These are phyloP conservation scores for Pythium folliculosum DNA, from an alignment of 352 stramenopile species.

Conservation along the genomic window DNA sequence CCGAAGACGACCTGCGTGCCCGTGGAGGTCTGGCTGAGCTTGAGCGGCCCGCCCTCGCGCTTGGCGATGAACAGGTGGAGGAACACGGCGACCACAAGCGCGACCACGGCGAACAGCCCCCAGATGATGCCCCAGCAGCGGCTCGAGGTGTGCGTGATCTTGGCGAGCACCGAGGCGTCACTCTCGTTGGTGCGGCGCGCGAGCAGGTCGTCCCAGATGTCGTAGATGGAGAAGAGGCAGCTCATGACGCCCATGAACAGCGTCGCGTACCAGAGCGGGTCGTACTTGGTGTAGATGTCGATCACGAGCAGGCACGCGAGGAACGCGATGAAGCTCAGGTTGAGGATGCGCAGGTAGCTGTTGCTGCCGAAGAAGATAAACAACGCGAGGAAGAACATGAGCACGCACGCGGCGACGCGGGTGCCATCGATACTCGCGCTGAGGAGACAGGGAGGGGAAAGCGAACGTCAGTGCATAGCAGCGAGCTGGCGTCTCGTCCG, in stretches of 20 bases:
- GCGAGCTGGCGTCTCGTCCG: too few species aligned
- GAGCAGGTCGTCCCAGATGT: conserved; percentile 92
- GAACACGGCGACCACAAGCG: conserved; percentile 79
- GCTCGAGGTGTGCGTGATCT: conserved; percentile 90
- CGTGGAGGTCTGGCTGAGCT: conserved; percentile 49
- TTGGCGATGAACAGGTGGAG: conserved; percentile 82
- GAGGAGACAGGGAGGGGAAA: background rate
- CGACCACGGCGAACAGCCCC: conserved; percentile 73
- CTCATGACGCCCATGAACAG: conserved; percentile 91
- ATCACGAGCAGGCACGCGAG: conserved; percentile 74
- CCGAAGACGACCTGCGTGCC: conserved; percentile 50
- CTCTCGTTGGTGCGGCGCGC: conserved; percentile 86
- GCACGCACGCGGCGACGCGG: conserved; percentile 70
- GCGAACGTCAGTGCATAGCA: background rate
- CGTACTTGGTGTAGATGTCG: conserved; percentile 61
- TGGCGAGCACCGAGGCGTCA: conserved; percentile 86
- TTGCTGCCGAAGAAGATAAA: conserved; percentile 91
- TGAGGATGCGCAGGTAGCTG: conserved; percentile 80
- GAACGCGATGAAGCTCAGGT: conserved; percentile 81
- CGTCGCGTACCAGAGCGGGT: conserved; percentile 81
- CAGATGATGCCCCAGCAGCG: conserved; percentile 91
- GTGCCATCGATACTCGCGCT: background rate
- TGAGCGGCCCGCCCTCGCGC: conserved; percentile 39
- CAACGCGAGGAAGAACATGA: conserved; percentile 88
- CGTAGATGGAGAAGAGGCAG: conserved; percentile 90